Evolutionary conservation across 2,329 filamentous ascomycete species (phyloP).

Genomic region (Trichoderma lentiforme): DNA sequence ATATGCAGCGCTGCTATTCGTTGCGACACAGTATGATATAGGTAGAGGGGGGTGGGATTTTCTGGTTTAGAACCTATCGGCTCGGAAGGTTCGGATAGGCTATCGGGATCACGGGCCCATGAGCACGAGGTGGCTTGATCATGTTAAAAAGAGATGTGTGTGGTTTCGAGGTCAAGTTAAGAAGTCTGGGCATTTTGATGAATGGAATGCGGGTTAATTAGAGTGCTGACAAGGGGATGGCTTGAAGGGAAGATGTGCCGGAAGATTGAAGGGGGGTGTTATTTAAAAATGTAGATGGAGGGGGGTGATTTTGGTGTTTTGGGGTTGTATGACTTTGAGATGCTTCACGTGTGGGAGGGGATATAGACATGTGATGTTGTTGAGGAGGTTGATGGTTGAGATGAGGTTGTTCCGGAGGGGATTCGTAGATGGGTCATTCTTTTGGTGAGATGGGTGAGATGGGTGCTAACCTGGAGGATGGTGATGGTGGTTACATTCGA

Average conservation of each 20-base stretch:
- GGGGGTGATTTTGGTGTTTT: background rate
- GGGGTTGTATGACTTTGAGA: background rate
- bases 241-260: background rate
- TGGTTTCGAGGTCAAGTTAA: background rate
- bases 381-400: background rate
- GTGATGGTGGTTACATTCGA: background rate
- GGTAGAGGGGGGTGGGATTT: background rate
- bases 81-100: constrained; percentile 13
- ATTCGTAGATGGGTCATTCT: background rate
- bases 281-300: background rate
- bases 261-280: background rate
- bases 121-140: constrained; percentile 2
- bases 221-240: background rate
- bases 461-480: background rate
- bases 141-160: background rate
- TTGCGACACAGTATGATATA: background rate
- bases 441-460: background rate
- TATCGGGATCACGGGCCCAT: background rate
- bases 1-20: background rate
- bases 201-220: background rate
- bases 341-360: background rate
- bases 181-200: background rate
- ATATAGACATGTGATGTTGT: background rate
- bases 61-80: background rate
- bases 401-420: background rate